Evolutionary conservation across 768 basidiomycete species (phyloP).

Genomic region (Pisolithus sp.): DNA sequence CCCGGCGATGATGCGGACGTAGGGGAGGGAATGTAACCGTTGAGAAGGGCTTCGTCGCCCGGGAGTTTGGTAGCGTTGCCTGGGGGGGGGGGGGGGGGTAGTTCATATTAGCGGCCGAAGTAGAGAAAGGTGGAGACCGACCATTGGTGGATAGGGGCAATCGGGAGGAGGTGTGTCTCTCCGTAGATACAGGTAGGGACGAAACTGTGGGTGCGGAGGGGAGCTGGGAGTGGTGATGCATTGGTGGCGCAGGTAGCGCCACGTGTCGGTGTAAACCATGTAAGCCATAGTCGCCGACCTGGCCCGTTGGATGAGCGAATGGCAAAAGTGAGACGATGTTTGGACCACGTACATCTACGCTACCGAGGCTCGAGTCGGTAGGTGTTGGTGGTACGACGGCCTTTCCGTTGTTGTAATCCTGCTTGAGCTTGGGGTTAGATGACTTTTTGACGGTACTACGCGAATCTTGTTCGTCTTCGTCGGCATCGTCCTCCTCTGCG

Average conservation of each 20-base stretch:
- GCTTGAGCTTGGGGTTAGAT: constrained; percentile 23
- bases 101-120: constrained; percentile 20
- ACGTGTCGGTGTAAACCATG: constrained; percentile 25
- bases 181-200: constrained; percentile 29
- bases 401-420: constrained; percentile 21
- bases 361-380: constrained; percentile 15
- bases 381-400: constrained; percentile 7
- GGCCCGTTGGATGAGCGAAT: constrained; percentile 4
- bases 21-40: constrained; percentile 27
- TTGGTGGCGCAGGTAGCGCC: constrained; percentile 28
- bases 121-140: constrained; percentile 17
- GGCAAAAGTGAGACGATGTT: neutral
- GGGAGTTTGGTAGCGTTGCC: constrained; percentile 20
- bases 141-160: constrained; percentile 21
- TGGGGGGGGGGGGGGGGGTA: too few relatives aligned
- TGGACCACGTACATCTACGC: constrained; percentile 18
- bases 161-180: constrained; percentile 27
- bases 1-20: constrained; percentile 21
- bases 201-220: constrained; percentile 14
- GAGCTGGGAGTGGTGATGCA: constrained; percentile 24
- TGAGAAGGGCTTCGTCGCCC: constrained; percentile 26
- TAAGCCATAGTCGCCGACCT: constrained; percentile 24
- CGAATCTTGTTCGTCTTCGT: constrained; percentile 31
- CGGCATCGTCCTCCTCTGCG: constrained; percentile 34
- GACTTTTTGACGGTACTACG: constrained; percentile 14